phyloP scores from a whole-genome alignment of 2,329 filamentous ascomycete genomes.

The Chrysoporthe puriensis region DNA sequence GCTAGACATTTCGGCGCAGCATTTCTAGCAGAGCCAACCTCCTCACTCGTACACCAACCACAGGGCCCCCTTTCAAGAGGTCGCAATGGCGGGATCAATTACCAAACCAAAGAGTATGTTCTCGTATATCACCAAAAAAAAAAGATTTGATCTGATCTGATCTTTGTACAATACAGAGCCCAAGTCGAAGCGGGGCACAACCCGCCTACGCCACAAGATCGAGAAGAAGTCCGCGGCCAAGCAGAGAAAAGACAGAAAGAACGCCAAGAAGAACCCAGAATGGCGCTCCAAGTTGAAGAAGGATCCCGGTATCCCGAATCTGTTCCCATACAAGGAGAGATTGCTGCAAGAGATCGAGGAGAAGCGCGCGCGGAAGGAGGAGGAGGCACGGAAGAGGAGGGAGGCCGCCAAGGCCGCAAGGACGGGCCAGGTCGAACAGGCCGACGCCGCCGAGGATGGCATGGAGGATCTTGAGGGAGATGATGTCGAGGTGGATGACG shows the following conservation, averaged over 20 bases:
- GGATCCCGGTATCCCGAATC: slow-evolving; percentile 94
- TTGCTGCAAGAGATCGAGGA: slow-evolving; percentile 94
- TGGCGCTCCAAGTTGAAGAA: slow-evolving; percentile 96
- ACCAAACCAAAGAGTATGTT: slow-evolving; percentile 56
- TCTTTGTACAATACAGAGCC: slow-evolving; percentile 64
- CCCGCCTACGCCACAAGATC: slow-evolving; percentile 93
- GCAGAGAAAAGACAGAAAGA: slow-evolving; percentile 86
- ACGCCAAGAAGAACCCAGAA: slow-evolving; percentile 94
- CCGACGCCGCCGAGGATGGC: slow-evolving; percentile 50
- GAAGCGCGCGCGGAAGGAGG: slow-evolving; percentile 76
- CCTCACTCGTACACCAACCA: not conserved
- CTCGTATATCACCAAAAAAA: not conserved
- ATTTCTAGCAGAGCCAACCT: not conserved
- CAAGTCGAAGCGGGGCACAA: slow-evolving; percentile 88
- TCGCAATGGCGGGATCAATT: slow-evolving; percentile 56
- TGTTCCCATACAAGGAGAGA: slow-evolving; percentile 98
- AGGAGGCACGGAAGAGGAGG: slow-evolving; percentile 72
- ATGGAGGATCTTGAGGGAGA: slow-evolving; percentile 50
- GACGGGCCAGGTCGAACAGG: slow-evolving; percentile 51
- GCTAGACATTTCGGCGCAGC: not conserved
- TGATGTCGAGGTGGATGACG: slow-evolving; percentile 50
- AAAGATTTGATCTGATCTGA: not conserved
- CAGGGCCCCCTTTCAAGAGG: not conserved
- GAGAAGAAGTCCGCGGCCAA: slow-evolving; percentile 89
- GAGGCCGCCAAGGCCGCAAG: slow-evolving; percentile 73